Percentiles rank a stretch among this genome's conserved stretches.
Conservation (phyloP, 495 filamentous ascomycete species). For the Tuber aestivum region DNA sequence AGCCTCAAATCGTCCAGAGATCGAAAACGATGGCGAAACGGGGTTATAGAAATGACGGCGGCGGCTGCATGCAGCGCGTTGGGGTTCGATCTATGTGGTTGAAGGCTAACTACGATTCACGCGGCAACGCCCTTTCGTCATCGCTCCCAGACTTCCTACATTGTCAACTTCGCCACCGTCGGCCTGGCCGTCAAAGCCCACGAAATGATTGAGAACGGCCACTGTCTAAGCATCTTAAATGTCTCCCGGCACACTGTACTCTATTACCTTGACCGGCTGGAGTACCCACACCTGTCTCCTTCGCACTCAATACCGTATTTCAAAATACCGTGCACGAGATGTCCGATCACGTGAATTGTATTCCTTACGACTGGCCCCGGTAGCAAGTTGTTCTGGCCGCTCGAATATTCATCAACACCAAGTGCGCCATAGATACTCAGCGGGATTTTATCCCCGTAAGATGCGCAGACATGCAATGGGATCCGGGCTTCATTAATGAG, state of each 20-base stretch:
- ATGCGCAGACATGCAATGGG: constrained; percentile 77
- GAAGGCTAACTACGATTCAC: constrained; percentile 34
- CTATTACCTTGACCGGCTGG: constrained; percentile 85
- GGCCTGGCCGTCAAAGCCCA: constrained; percentile 38
- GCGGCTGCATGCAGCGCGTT: constrained; percentile 40
- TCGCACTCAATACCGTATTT: constrained; percentile 70
- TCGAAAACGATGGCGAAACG: constrained; percentile 27
- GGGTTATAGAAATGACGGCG: constrained; percentile 35
- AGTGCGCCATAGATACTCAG: constrained; percentile 78
- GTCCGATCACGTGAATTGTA: constrained; percentile 70
- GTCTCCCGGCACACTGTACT: constrained; percentile 84
- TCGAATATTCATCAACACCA: constrained; percentile 88
- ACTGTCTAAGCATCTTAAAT: constrained; percentile 56
- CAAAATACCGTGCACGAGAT: constrained; percentile 75
- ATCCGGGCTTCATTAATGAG: constrained; percentile 89
- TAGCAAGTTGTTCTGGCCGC: constrained; percentile 89
- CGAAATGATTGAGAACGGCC: constrained; percentile 39
- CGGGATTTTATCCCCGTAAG: constrained; percentile 69
- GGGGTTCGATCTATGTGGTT: constrained; percentile 29
- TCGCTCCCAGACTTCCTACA: constrained; percentile 5
- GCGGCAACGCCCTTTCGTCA: constrained; percentile 38
- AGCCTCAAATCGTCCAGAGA: neutral
- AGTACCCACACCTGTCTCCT: constrained; percentile 69
- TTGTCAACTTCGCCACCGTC: constrained; percentile 23
- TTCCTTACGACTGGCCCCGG: constrained; percentile 62